A percentile compares a stretch with the other conserved stretches of the same genome.
Evolutionary conservation across 306 rosid genomes (phyloP).

Genomic region (Arachis stenosperma): DNA sequence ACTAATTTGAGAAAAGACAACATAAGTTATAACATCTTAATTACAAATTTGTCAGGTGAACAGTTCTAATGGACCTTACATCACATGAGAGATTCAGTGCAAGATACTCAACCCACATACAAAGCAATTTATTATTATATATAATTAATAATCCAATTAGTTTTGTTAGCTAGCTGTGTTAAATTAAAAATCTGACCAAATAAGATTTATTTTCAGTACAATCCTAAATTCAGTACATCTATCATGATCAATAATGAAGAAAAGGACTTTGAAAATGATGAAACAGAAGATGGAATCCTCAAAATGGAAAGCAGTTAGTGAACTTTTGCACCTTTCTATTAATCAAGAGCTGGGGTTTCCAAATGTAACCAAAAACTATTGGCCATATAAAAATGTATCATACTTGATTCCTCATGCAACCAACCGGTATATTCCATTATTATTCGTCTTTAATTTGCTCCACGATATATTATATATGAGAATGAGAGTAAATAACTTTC

Average conservation of each 20-base stretch:
- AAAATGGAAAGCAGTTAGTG: constrained; percentile 42
- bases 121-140: not conserved
- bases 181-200: not conserved
- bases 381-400: not conserved
- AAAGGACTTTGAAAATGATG: constrained; percentile 21
- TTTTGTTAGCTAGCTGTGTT: constrained; percentile 30
- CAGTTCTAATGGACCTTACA: constrained; percentile 25
- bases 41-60: constrained; percentile 34
- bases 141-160: not conserved
- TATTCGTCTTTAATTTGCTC: constrained; percentile 11
- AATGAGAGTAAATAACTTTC: constrained; percentile 35
- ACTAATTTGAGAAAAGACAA: constrained; percentile 37
- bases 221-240: constrained; percentile 11
- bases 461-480: not conserved
- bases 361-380: constrained; percentile 16
- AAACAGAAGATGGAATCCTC: constrained; percentile 20
- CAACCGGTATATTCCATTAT: constrained; percentile 15
- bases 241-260: not conserved
- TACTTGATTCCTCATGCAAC: not conserved
- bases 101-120: constrained; percentile 25
- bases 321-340: constrained; percentile 35
- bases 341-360: constrained; percentile 26
- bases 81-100: constrained; percentile 35
- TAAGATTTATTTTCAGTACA: constrained; percentile 4
- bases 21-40: constrained; percentile 11